Evolutionary conservation across 768 basidiomycete genomes (phyloP), one percentile per base, ranked within the genome.

Genomic region (Podaxis sp.): DNA sequence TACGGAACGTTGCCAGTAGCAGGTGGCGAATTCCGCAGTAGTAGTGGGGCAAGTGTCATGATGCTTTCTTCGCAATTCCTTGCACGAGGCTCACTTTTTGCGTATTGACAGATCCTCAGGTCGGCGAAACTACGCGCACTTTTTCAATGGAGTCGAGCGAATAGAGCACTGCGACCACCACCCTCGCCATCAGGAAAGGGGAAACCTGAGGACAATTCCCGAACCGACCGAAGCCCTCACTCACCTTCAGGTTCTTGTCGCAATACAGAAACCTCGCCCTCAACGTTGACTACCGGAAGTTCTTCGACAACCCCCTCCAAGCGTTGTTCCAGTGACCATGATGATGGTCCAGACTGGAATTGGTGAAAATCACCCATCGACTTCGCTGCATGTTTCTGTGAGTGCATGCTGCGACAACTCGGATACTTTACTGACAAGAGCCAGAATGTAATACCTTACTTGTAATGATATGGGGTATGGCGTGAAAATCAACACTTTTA

Each of bases 321-420:
- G 10, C 51, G 12, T 8, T 33, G 53, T n/a, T 22, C 30, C 20
- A 41, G 28, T 55, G 46, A 56, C 33, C 57, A 49, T 41, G 58
- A 59, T 26, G 33, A 50, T 33, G 52, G 41, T 52, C 51, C 46
- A 20, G 63, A 64, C 50, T 64, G 63, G 63, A 57, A 64, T 38
- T 64, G 58, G 58, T 64, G 63, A 64, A 30, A 50, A 30, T 26
- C 54, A 17, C n/a, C 11, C 36, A 50, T 56, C 15, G 15, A 15
- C 4, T 15, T 12, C 24, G 15, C 33, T 15, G 4, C 56, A 11
- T 38, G 11, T 15, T 13, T 37, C 20, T 49, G 61, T 56, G 48
- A 48, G 36, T 56, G 15, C 26, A 24, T 17, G 12, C 28, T 24
- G 44, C 41, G 2, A 48, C 11, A 30, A 22, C 33, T 62, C 52